Evolutionary conservation across 2,329 filamentous ascomycete genomes (phyloP).

Genomic region (Aureobasidium melanogenum): DNA sequence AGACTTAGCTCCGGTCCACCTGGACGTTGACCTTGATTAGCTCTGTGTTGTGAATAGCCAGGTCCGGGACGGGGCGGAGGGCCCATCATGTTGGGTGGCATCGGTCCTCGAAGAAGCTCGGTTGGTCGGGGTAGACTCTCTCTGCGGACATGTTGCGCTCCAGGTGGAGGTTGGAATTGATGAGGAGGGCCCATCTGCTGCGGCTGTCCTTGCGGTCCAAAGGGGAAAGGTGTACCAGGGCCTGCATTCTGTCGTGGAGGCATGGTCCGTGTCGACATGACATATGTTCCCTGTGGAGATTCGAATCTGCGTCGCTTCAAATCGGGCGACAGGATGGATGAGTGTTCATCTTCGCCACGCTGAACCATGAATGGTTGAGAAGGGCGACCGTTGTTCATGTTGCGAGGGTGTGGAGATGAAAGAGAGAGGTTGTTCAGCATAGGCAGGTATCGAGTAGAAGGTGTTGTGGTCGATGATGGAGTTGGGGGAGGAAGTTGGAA

Average conservation of each 20-base stretch:
- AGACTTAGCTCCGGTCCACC: slow-evolving; percentile 21
- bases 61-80: slow-evolving; percentile 44
- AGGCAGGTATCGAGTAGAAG: slow-evolving; percentile 28
- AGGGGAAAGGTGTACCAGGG: slow-evolving; percentile 32
- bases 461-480: slow-evolving; percentile 23
- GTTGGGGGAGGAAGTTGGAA: slow-evolving; percentile 21
- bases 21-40: slow-evolving; percentile 20
- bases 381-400: slow-evolving; percentile 7
- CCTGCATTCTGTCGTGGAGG: slow-evolving; percentile 22
- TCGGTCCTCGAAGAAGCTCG: slow-evolving; percentile 21
- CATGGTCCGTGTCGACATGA: slow-evolving; percentile 30
- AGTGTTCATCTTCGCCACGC: slow-evolving; percentile 29
- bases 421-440: slow-evolving; percentile 27
- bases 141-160: slow-evolving; percentile 20
- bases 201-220: slow-evolving; percentile 12
- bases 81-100: slow-evolving; percentile 39
- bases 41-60: slow-evolving; percentile 26
- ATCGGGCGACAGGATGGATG: slow-evolving; percentile 43
- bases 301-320: slow-evolving; percentile 56
- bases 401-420: slow-evolving; percentile 25
- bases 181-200: slow-evolving; percentile 32
- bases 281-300: slow-evolving; percentile 31
- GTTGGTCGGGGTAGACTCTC: slow-evolving; percentile 38
- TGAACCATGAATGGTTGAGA: neutral
- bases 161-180: slow-evolving; percentile 25